phyloP scores from a whole-genome alignment of 495 filamentous ascomycete species.

The Xanthoparmelia taractica region DNA sequence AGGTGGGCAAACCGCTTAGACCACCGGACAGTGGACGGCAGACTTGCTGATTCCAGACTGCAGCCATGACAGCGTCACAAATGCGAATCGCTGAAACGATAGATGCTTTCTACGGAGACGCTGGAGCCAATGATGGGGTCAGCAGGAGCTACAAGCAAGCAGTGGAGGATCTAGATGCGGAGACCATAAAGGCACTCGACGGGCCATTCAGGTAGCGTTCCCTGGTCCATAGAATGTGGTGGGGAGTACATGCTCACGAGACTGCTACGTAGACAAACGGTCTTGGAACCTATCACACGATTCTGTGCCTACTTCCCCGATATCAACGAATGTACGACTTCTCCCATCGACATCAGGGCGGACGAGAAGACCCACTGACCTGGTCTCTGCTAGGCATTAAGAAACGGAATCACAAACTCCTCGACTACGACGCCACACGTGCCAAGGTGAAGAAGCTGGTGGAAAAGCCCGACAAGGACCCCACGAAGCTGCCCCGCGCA shows the following conservation, averaged over 20 bases:
- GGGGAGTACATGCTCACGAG: neutral
- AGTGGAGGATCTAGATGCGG: conserved; percentile 92
- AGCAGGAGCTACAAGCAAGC: conserved; percentile 95
- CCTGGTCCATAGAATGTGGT: neutral
- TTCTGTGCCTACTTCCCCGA: conserved; percentile 99
- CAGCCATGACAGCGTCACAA: conserved; percentile 97
- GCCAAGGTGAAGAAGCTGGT: conserved; percentile 93
- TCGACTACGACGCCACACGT: conserved; percentile 94
- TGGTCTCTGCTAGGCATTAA: conserved; percentile 62
- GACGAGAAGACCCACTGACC: neutral
- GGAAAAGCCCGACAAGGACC: conserved; percentile 98
- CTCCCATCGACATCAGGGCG: neutral
- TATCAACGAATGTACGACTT: conserved; percentile 83
- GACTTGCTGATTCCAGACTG: conserved; percentile 13
- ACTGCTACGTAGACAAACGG: conserved; percentile 60
- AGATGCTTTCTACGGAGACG: conserved; percentile 97
- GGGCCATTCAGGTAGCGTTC: conserved; percentile 75
- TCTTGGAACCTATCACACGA: conserved; percentile 85
- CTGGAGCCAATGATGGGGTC: conserved; percentile 88
- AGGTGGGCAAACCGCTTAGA: conserved; percentile 43
- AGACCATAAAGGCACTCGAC: conserved; percentile 96
- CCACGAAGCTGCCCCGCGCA: conserved; percentile 82
- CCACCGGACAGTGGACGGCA: neutral
- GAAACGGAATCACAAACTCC: conserved; percentile 93
- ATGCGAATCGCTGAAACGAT: conserved; percentile 99